Percentiles rank a stretch among this genome's conserved stretches.
Evolutionary conservation across 306 rosid genomes (phyloP).

Genomic region (Arachis stenosperma): DNA sequence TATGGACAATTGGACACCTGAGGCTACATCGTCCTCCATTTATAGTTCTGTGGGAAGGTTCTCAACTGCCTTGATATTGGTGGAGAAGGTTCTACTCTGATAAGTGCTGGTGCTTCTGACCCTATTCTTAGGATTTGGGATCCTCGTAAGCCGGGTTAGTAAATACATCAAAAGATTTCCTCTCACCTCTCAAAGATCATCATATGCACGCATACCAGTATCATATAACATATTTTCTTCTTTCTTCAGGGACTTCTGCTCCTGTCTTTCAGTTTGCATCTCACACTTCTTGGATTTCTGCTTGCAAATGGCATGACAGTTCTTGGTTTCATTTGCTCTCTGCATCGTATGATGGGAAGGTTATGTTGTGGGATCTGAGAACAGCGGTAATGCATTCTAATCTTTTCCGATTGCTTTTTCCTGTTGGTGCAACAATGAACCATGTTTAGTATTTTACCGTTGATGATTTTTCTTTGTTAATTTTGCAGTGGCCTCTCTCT

Average conservation of each 20-base stretch:
- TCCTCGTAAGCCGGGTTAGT: constrained; percentile 93
- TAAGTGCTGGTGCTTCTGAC: constrained; percentile 90
- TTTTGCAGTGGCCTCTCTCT: constrained; percentile 90
- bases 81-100: constrained; percentile 79
- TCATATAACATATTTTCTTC: constrained; percentile 22
- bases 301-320: constrained; percentile 80
- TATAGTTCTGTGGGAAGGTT: constrained; percentile 75
- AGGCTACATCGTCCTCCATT: constrained; percentile 33
- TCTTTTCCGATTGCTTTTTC: not conserved
- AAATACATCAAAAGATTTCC: constrained; percentile 32
- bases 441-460: not conserved
- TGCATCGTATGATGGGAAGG: constrained; percentile 89
- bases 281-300: constrained; percentile 83
- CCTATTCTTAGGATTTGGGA: constrained; percentile 90
- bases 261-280: constrained; percentile 77
- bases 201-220: not conserved
- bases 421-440: not conserved
- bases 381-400: constrained; percentile 69
- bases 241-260: constrained; percentile 78
- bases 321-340: constrained; percentile 83
- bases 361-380: constrained; percentile 94
- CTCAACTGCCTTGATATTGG: constrained; percentile 90
- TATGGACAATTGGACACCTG: not conserved
- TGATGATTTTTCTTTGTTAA: constrained; percentile 21
- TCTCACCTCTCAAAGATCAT: not conserved